Evolutionary conservation across 768 basidiomycete genomes (phyloP).

Genomic region (Mycena crocata): DNA sequence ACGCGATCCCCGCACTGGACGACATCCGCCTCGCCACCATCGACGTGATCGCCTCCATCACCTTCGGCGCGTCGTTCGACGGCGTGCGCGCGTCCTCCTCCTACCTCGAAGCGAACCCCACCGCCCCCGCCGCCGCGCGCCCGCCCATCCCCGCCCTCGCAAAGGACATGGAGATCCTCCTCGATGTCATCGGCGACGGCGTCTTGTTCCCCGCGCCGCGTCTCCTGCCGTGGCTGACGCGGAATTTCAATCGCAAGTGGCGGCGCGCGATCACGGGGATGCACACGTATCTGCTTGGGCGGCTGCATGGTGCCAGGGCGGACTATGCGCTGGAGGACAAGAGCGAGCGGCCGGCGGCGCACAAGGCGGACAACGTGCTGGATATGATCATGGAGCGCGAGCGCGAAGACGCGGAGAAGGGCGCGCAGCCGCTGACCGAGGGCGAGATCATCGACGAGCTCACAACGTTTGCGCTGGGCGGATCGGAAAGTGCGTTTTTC

Average conservation of each 20-base stretch:
- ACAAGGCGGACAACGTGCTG: conserved; percentile 1
- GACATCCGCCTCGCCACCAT: conserved; percentile 12
- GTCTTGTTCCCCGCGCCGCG: conserved; percentile 10
- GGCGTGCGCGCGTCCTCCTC: not conserved
- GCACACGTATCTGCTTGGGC: conserved; percentile 3
- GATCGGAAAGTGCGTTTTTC: conserved; percentile 7
- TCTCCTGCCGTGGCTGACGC: conserved; percentile 17
- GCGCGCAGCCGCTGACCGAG: conserved; percentile 9
- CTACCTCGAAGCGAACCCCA: conserved; percentile 3
- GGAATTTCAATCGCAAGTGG: conserved; percentile 18
- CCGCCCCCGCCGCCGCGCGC: not conserved
- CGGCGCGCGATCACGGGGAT: not conserved
- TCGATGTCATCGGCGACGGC: conserved; percentile 12
- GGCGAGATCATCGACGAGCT: conserved; percentile 23
- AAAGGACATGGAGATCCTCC: conserved; percentile 2
- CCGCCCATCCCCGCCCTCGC: conserved; percentile 1
- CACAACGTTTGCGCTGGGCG: conserved; percentile 5
- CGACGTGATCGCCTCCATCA: conserved; percentile 15
- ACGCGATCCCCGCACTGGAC: not conserved
- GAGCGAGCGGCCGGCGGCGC: not conserved
- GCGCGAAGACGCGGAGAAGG: not conserved
- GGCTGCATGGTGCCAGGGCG: not conserved
- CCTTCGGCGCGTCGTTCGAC: conserved; percentile 21
- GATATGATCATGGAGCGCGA: conserved; percentile 2
- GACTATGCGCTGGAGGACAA: not conserved